A percentile compares a stretch with the other conserved stretches of the same genome.
Conservation (phyloP, 148 eudicot species). For the Diospyros lotus region DNA sequence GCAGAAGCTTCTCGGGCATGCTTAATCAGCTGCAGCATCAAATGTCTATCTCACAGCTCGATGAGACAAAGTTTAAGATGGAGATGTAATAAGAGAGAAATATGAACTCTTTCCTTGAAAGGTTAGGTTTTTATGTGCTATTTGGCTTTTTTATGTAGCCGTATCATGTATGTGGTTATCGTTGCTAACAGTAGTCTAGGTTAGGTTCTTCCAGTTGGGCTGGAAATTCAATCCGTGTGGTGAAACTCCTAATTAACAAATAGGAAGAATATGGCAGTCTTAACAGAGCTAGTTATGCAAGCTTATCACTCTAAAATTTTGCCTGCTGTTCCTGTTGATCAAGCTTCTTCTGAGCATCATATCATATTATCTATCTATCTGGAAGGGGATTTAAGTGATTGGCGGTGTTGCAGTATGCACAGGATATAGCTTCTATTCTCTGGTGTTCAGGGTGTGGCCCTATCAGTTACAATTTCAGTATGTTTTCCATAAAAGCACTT, state of each 20-base stretch:
- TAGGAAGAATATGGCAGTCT: background rate
- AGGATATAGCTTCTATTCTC: too few species aligned
- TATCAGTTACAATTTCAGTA: too few species aligned
- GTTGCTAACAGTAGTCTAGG: constrained; percentile 1
- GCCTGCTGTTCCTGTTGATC: too few species aligned
- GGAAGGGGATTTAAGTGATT: too few species aligned
- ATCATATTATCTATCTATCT: too few species aligned
- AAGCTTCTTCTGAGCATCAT: too few species aligned
- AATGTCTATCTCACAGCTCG: too few species aligned
- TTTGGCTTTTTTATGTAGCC: constrained; percentile 2
- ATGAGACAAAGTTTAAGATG: background rate
- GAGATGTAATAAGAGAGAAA: background rate
- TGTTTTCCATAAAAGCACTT: too few species aligned
- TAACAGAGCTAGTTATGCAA: background rate
- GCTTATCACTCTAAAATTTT: background rate
- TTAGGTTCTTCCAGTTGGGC: constrained; percentile 1
- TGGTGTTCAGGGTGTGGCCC: too few species aligned
- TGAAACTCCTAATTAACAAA: background rate
- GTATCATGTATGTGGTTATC: background rate
- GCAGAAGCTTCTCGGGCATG: background rate
- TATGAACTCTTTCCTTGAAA: too few species aligned
- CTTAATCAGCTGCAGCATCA: background rate
- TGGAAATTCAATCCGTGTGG: background rate
- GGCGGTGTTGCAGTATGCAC: too few species aligned
- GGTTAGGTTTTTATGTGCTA: background rate